These are phyloP conservation scores for Diaporthe sp. DNA, from an alignment of 2,329 filamentous ascomycete species.

Conservation along the genomic window DNA sequence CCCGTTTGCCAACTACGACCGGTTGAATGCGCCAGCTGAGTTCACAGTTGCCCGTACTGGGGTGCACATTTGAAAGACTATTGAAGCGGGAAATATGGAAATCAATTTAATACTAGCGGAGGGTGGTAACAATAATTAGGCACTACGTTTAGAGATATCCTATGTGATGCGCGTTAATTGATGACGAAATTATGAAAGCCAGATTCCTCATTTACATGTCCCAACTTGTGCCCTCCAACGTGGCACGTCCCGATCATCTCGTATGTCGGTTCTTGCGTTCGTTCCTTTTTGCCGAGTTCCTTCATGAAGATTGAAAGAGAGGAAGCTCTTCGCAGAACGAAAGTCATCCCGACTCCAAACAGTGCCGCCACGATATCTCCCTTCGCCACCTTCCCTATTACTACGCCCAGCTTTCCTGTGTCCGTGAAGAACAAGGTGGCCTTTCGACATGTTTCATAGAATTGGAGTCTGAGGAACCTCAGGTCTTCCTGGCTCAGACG, in stretches of 20 bases:
- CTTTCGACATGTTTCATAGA: not conserved
- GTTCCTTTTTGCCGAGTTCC: not conserved
- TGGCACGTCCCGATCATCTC: constrained; percentile 6
- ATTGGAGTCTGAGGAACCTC: not conserved
- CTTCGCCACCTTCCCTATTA: not conserved
- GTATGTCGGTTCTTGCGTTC: not conserved
- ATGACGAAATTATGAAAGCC: not conserved
- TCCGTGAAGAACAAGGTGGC: constrained; percentile 18
- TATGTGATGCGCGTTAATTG: not conserved
- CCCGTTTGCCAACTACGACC: constrained; percentile 5
- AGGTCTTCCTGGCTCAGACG: not conserved
- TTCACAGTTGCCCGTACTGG: not conserved
- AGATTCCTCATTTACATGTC: not conserved
- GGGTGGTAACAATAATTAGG: not conserved
- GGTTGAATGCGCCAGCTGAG: not conserved
- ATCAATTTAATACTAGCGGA: too few relatives aligned
- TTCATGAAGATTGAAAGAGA: not conserved
- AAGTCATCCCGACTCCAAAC: constrained; percentile 28
- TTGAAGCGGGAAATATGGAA: not conserved
- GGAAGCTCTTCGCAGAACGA: not conserved
- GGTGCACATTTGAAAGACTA: not conserved
- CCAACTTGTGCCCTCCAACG: not conserved
- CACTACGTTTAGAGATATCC: too few relatives aligned
- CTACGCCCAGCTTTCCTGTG: constrained; percentile 5
- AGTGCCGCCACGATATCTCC: constrained; percentile 23